Conservation (phyloP, 805 yeast species). For the Starmerella cellae region DNA sequence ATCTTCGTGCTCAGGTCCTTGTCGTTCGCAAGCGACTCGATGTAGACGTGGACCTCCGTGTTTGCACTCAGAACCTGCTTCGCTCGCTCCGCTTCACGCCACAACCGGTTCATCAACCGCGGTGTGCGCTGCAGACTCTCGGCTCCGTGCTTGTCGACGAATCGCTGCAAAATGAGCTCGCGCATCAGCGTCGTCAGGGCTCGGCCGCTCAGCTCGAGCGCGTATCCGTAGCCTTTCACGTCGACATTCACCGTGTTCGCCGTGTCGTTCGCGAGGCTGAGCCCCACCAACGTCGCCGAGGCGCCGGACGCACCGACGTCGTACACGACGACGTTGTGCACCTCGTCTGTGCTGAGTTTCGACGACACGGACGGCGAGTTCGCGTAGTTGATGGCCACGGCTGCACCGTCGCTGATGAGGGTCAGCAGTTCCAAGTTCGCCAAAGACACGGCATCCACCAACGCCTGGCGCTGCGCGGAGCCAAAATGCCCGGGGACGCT, state of each 20-base stretch:
- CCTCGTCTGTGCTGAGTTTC: constrained; percentile 34
- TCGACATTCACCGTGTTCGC: constrained; percentile 34
- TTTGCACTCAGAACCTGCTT: constrained; percentile 82
- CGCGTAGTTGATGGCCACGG: constrained; percentile 74
- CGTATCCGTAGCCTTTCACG: constrained; percentile 60
- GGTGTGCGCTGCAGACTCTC: constrained; percentile 34
- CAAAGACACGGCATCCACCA: constrained; percentile 56
- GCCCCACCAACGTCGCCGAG: constrained; percentile 58
- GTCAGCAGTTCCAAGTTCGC: constrained; percentile 50
- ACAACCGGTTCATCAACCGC: constrained; percentile 51
- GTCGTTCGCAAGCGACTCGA: constrained; percentile 65
- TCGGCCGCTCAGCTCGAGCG: constrained; percentile 63
- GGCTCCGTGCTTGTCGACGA: constrained; percentile 35
- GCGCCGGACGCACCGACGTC: constrained; percentile 93
- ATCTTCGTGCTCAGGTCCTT: constrained; percentile 55
- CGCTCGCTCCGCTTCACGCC: constrained; percentile 79
- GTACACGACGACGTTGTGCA: constrained; percentile 55
- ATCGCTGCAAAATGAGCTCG: constrained; percentile 45
- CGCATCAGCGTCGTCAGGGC: constrained; percentile 53
- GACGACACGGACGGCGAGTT: constrained; percentile 32
- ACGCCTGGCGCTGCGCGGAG: constrained; percentile 53
- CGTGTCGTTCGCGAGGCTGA: background rate
- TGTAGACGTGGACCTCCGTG: constrained; percentile 56
- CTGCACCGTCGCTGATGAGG: constrained; percentile 81
- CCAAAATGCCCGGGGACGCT: constrained; percentile 64